A percentile compares a stretch with the other conserved stretches of the same genome.
phyloP scores from a whole-genome alignment of 768 basidiomycete genomes.

The Russula foetens region DNA sequence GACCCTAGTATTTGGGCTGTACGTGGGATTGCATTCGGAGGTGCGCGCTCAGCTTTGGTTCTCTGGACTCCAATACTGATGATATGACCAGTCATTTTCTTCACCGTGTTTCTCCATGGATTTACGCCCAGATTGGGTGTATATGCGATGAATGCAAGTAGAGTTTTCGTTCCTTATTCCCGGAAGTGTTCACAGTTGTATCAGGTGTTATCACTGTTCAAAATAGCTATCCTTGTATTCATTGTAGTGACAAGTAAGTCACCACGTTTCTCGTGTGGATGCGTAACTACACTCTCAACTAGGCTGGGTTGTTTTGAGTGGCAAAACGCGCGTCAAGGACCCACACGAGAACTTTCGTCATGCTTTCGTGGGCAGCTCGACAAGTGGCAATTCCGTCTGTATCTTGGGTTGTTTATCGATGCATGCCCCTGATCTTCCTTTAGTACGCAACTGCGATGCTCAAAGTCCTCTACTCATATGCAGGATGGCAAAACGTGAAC shows the following conservation, averaged over 20 bases:
- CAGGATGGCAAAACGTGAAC: slow-evolving; percentile 50
- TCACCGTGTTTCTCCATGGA: slow-evolving; percentile 45
- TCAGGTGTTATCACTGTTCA: slow-evolving; percentile 46
- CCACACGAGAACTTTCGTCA: slow-evolving; percentile 51
- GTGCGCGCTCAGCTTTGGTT: slow-evolving; percentile 23
- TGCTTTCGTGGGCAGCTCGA: slow-evolving; percentile 48
- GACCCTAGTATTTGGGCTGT: slow-evolving; percentile 39
- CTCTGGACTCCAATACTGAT: not conserved
- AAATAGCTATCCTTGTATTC: slow-evolving; percentile 45
- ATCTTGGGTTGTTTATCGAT: not conserved
- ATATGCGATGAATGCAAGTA: slow-evolving; percentile 43
- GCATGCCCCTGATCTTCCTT: not conserved
- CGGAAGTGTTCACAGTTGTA: not conserved
- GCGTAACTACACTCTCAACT: not conserved
- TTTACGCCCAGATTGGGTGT: slow-evolving; percentile 42
- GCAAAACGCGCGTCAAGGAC: slow-evolving; percentile 46
- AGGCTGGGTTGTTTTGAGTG: slow-evolving; percentile 56
- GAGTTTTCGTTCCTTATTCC: not conserved
- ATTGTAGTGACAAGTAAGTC: slow-evolving; percentile 41
- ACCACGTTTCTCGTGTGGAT: not conserved
- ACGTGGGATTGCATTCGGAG: slow-evolving; percentile 51
- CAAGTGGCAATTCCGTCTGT: slow-evolving; percentile 40
- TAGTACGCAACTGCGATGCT: slow-evolving; percentile 55
- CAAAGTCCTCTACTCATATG: slow-evolving; percentile 44
- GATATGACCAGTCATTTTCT: slow-evolving; percentile 36